Base-by-base conservation (phyloP, 345 rosid genomes). In the Leavenworthia alabamica region DNA sequence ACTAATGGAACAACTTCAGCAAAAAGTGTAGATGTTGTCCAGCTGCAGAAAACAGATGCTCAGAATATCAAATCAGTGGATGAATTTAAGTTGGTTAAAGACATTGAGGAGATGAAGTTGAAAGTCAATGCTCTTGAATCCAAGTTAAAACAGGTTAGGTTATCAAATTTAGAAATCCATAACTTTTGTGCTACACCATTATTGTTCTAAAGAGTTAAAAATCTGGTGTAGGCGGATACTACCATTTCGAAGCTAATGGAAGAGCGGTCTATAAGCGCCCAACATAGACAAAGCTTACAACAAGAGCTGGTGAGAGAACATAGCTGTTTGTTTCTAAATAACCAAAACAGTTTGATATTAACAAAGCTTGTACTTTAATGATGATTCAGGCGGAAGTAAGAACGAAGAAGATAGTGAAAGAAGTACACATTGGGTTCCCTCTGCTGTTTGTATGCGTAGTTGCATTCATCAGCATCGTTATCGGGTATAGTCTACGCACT, bases 391-490 rank as follows among this genome's bases (percentile, higher is more conserved):
- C 65, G 20, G 23, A 58, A 37, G 9, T 83, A 64, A 86, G 78
- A 77, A 72, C 48, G 23, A 69, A 78, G 79, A 70, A 62, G 37
- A 72, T 51, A 5, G 62, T 69, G 36, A 82, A 73, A 74, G 75
- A 58, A 58, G 83, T 70, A 47, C 81, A 81, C 44, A 79, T 51
- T 8, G 99, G 82, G 51, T 85, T 79, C 66, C 96, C 99, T 40
- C 72, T 87, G 26, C 84, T 89, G 55, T 89, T 75, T 61, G 95
- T 93, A 10, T 74, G 83, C 52, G 78, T 87, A 78, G 97, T 87
- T 60, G 96, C 95, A 12, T 56, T 93, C 33, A 46, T 84, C 73
- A 80, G 90, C 62, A 56, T 78, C 45, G 61, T 78, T 53, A 45
- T 89, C 0, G 99, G 99, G 55, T 79, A 75, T 45, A 63, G 68